phyloP scores from a whole-genome alignment of 805 yeast species.

The Pichia kluyveri region DNA sequence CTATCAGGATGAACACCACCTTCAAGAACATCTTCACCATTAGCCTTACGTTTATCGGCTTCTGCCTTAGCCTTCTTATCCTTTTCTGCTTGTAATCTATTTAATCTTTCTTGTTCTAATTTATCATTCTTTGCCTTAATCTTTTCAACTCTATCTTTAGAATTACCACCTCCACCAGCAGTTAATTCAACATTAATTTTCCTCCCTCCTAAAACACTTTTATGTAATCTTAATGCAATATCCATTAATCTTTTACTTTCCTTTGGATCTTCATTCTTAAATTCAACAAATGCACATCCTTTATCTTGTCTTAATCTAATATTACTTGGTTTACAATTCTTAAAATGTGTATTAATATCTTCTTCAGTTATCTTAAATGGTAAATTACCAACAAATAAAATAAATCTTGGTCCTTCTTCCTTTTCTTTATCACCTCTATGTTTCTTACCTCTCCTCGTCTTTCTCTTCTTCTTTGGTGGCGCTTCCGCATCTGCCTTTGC shows the following conservation, averaged over 20 bases:
- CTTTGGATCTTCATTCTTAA: conserved; percentile 32
- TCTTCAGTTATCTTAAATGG: conserved; percentile 62
- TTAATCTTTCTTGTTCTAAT: conserved; percentile 59
- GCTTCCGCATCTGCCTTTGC: conserved; percentile 12
- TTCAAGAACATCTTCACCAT: conserved; percentile 14
- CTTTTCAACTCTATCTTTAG: conserved; percentile 56
- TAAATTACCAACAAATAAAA: conserved; percentile 84
- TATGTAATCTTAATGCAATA: conserved; percentile 77
- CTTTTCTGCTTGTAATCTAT: conserved; percentile 38
- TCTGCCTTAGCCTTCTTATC: conserved; percentile 31
- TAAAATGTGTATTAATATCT: conserved; percentile 64
- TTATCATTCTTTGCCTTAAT: conserved; percentile 72
- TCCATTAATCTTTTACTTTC: conserved; percentile 78
- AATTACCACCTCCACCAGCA: conserved; percentile 97
- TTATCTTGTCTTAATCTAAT: conserved; percentile 75
- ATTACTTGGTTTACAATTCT: conserved; percentile 60
- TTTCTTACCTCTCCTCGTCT: conserved; percentile 71
- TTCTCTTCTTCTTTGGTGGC: conserved; percentile 51
- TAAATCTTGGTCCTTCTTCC: conserved; percentile 49
- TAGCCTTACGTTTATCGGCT: conserved; percentile 13
- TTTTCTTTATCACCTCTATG: conserved; percentile 40
- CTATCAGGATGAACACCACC: conserved; percentile 58
- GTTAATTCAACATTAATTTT: conserved; percentile 93
- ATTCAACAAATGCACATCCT: conserved; percentile 90
- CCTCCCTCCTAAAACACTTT: conserved; percentile 55